Base-by-base conservation (phyloP, 352 stramenopile genomes). In the Pythium phragmitis region DNA sequence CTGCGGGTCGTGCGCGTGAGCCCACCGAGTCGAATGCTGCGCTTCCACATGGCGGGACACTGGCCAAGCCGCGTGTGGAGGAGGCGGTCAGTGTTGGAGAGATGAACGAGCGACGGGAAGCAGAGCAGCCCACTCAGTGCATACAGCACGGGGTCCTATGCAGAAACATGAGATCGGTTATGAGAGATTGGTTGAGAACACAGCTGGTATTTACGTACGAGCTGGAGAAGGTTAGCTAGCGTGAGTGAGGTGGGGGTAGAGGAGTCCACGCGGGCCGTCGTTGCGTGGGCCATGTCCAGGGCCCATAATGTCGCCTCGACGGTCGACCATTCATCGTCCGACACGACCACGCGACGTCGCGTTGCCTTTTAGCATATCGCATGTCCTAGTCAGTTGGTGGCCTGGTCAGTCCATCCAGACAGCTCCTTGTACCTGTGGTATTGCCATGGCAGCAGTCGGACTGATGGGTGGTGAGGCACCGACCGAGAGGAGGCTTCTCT, bases 31-130 rank as follows among this genome's bases (percentile, higher is more conserved):
- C 85, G 75, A 55, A 94, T 88, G 37, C 73, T 82, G 48, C 85
- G 87, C 54, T 91, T 91, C 85, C 85, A 94, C 3, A 88, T 61
- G 0, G 85, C 72, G n/a, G 83, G 68, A 36, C 70, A 84, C 16
- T 70, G 60, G 2, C 70, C 5, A n/a, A 89, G 68, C n/a, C 70
- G 59, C 26, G 60, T 63, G 26, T 79, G 76, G 4, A 87, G 33
- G 4, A 39, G 26, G 45, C 72, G 82, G 59, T 75, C 87, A 13
- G 76, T 69, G 54, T 78, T 84, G 5, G 70, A 68, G 9, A 88
- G 59, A 12, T 57, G 49, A 6, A 51, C 57, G 45, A 70, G 57
- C 7, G 57, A 59, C 21, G 53, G 16, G 17, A 63, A 45, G 37
- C 58, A 63, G 7, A 69, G 42, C 21, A 61, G 60, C 1, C 49